phyloP scores from a whole-genome alignment of 345 rosid species.

The Acer yangbiense region DNA sequence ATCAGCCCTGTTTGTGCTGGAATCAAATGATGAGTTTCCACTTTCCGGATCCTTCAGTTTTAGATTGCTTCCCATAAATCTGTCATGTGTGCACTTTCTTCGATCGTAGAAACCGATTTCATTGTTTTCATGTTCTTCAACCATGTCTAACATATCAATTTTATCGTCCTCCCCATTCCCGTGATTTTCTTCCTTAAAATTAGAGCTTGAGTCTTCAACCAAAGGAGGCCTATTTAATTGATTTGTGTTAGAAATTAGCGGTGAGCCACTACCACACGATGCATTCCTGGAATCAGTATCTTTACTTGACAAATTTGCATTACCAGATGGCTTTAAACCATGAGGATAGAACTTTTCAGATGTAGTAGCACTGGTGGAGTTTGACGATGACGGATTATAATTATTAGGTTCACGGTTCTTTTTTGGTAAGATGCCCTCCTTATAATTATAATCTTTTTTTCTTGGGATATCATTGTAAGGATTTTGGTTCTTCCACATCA shows the following conservation, averaged over 20 bases:
- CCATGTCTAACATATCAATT: slow-evolving; percentile 27
- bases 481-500: slow-evolving; percentile 81
- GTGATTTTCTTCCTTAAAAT: slow-evolving; percentile 38
- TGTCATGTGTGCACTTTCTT: slow-evolving; percentile 56
- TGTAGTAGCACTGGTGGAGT: slow-evolving; percentile 48
- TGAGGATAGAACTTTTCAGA: slow-evolving; percentile 46
- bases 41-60: slow-evolving; percentile 68
- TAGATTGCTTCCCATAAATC: slow-evolving; percentile 50
- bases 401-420: slow-evolving; percentile 70
- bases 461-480: slow-evolving; percentile 82
- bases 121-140: slow-evolving; percentile 39
- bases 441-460: slow-evolving; percentile 67
- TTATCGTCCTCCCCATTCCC: slow-evolving; percentile 38
- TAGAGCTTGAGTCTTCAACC: slow-evolving; percentile 38
- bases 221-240: slow-evolving; percentile 35
- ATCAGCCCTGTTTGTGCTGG: slow-evolving; percentile 51
- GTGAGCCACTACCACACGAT: slow-evolving; percentile 39
- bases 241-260: slow-evolving; percentile 39
- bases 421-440: slow-evolving; percentile 70
- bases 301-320: slow-evolving; percentile 38
- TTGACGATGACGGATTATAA: slow-evolving; percentile 50
- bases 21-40: slow-evolving; percentile 61
- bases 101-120: slow-evolving; percentile 51
- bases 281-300: slow-evolving; percentile 44
- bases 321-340: slow-evolving; percentile 41